Conservation (phyloP, 2,329 filamentous ascomycete species). For the Fusarium denticulatum region DNA sequence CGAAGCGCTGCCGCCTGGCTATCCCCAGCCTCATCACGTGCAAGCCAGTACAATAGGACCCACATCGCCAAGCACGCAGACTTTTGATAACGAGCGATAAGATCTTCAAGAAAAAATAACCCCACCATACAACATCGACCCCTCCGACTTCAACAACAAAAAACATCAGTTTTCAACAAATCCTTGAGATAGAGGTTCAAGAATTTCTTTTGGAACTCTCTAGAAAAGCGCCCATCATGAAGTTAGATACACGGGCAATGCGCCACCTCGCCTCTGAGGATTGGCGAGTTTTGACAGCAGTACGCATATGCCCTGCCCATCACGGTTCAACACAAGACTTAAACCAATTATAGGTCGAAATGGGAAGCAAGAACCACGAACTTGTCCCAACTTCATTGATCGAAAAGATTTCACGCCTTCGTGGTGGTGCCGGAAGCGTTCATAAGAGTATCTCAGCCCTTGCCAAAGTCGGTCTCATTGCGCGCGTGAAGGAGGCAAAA, state of each 20-base stretch:
- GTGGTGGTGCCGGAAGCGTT: constrained; percentile 80
- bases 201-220: neutral
- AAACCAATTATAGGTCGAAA: constrained; percentile 75
- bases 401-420: constrained; percentile 81
- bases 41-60: neutral
- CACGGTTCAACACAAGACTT: constrained; percentile 45
- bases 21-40: constrained; percentile 49
- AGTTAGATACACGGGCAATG: constrained; percentile 92
- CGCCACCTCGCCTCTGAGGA: constrained; percentile 93
- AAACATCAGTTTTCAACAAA: neutral
- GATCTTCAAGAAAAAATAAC: constrained; percentile 44
- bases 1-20: constrained; percentile 57
- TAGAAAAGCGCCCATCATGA: constrained; percentile 69
- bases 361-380: constrained; percentile 96
- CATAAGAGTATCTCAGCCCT: constrained; percentile 89
- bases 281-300: constrained; percentile 93
- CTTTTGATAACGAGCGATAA: constrained; percentile 40
- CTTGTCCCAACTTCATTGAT: constrained; percentile 93
- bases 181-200: neutral
- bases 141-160: constrained; percentile 28
- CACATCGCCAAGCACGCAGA: constrained; percentile 1
- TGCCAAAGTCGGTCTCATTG: constrained; percentile 91
- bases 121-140: constrained; percentile 43
- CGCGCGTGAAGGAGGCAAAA: constrained; percentile 91
- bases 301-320: constrained; percentile 58